phyloP scores from a whole-genome alignment of 805 yeast genomes.

The Hanseniaspora pseudoguilliermondii region DNA sequence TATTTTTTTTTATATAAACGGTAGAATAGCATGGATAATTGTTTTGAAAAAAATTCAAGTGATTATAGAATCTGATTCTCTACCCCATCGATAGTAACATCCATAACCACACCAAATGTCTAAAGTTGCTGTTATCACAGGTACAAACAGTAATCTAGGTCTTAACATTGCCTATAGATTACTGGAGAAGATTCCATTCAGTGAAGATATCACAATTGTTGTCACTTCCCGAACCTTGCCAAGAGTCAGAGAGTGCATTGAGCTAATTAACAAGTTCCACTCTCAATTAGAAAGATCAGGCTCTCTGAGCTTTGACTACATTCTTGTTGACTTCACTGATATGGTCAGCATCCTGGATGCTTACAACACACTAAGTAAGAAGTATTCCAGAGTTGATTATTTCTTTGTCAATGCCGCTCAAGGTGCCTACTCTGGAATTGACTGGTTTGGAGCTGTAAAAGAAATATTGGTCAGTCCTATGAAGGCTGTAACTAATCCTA shows the following conservation, averaged over 20 bases:
- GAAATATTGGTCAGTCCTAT: slow-evolving; percentile 58
- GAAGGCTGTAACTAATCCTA: slow-evolving; percentile 76
- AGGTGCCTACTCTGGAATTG: slow-evolving; percentile 73
- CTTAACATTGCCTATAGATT: slow-evolving; percentile 72
- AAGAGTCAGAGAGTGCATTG: slow-evolving; percentile 64
- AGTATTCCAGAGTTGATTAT: slow-evolving; percentile 59
- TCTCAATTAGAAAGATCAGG: slow-evolving; percentile 36
- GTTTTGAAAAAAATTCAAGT: not conserved
- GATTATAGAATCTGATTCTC: not conserved
- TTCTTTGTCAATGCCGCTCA: slow-evolving; percentile 82
- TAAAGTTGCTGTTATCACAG: slow-evolving; percentile 36
- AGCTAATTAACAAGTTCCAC: slow-evolving; percentile 38
- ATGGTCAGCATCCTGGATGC: slow-evolving; percentile 78
- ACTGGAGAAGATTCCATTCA: slow-evolving; percentile 44
- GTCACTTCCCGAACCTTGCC: slow-evolving; percentile 85
- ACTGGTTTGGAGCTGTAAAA: slow-evolving; percentile 66
- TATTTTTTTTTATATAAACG: too few species aligned
- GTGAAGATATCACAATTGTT: slow-evolving; percentile 55
- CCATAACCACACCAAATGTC: slow-evolving; percentile 10
- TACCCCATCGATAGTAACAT: too few species aligned
- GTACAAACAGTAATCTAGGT: slow-evolving; percentile 60
- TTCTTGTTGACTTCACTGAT: slow-evolving; percentile 76
- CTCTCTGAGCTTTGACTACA: slow-evolving; percentile 69
- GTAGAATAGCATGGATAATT: too few species aligned
- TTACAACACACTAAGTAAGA: slow-evolving; percentile 50